These are phyloP conservation scores for Phaeolepiota aurea DNA, from an alignment of 768 basidiomycete species.

Conservation along the genomic window DNA sequence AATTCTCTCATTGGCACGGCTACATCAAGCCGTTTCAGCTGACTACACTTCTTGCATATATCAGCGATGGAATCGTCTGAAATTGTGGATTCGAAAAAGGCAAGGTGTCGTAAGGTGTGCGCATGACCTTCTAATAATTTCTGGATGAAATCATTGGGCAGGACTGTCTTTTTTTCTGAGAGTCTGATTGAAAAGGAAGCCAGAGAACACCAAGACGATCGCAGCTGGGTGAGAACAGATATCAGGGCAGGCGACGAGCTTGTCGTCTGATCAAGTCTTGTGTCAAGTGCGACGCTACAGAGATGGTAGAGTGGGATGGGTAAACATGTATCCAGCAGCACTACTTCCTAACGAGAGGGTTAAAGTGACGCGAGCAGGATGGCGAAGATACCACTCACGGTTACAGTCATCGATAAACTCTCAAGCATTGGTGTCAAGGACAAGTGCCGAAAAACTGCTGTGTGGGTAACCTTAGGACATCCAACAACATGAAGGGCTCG, in stretches of 20 bases:
- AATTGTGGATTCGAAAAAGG: slow-evolving; percentile 39
- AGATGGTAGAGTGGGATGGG: slow-evolving; percentile 31
- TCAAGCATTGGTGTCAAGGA: slow-evolving; percentile 45
- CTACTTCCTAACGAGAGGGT: too few species aligned
- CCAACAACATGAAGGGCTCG: slow-evolving; percentile 51
- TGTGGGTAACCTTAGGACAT: slow-evolving; percentile 52
- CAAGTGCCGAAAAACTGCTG: slow-evolving; percentile 34
- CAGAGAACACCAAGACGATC: slow-evolving; percentile 20
- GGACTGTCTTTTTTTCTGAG: slow-evolving; percentile 29
- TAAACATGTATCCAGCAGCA: too few species aligned
- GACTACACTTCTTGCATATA: slow-evolving; percentile 33
- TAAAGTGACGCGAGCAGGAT: too few species aligned
- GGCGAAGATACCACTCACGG: too few species aligned
- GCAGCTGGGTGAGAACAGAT: slow-evolving; percentile 22
- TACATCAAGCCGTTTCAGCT: slow-evolving; percentile 42
- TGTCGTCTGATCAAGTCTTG: slow-evolving; percentile 24
- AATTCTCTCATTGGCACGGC: slow-evolving; percentile 43
- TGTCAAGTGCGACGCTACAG: slow-evolving; percentile 45
- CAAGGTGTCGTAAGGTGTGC: slow-evolving; percentile 30
- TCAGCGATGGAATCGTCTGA: slow-evolving; percentile 25
- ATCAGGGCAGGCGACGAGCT: slow-evolving; percentile 19
- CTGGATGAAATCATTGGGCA: slow-evolving; percentile 30
- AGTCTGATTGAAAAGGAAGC: slow-evolving; percentile 34
- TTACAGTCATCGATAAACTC: slow-evolving; percentile 52
- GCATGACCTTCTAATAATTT: slow-evolving; percentile 33